Base-by-base conservation (phyloP, 495 filamentous ascomycete species). In the Chaetomium tenue region DNA sequence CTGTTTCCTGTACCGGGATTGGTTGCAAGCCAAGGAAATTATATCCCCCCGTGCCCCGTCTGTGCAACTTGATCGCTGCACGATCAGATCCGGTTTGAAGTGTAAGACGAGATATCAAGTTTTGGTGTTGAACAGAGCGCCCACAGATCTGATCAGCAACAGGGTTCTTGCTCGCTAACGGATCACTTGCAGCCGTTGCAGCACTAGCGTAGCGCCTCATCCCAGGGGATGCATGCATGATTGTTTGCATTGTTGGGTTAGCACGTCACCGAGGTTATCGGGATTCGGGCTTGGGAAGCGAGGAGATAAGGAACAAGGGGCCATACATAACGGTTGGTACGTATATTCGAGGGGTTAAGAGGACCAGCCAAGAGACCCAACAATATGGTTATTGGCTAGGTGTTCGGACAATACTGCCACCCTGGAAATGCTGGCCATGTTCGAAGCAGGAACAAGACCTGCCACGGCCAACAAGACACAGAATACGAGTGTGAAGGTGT, bases 111-210 rank as follows among this genome's bases (percentile, higher is more conserved):
- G 46, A 23, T 23, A 50, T 23, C 46, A 12, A 23, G n/a, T 50
- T 20, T 50, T 50, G 46, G n/a, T 52, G 50, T 28, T 52, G 50
- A 52, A 51, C 48, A 51, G 48, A 56, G 15, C 30, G 20, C n/a
- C 3, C 20, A 23, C 40, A 15, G 16, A 30, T 30, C 2, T 30
- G 53, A 56, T 56, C 53, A 56, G 3, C 26, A 37, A 23, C 22
- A 46, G 23, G 22, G 39, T 40, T 59, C 22, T 58, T 40, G 23
- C 39, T 59, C 57, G 46, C 26, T 22, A 61, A 61, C 22, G 58
- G 16, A n/a, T 61, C 16, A 37, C 58, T 37, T 48, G 53, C 53
- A 56, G 33, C 53, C 53, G 53, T 40, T 52, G 58, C 46, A 52
- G 18, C 26, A n/a, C 20, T 51, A 33, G 44, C 46, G 15, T 37